Conservation (phyloP, 352 stramenopile genomes). For the Globisporangium carolinianum region DNA sequence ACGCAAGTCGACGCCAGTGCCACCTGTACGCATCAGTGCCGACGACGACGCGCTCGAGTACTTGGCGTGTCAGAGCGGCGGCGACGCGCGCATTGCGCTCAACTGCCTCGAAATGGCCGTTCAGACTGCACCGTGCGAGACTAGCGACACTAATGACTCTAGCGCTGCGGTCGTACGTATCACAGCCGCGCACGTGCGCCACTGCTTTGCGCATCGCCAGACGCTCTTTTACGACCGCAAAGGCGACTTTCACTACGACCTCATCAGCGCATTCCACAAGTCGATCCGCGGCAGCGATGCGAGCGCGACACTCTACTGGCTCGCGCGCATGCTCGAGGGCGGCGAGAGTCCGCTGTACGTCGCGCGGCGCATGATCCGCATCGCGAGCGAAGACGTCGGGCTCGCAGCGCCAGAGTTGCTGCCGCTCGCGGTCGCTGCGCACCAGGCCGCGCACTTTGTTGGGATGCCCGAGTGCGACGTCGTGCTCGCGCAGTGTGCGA, state of each 20-base stretch:
- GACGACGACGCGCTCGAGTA: slow-evolving; percentile 32
- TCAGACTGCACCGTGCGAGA: slow-evolving; percentile 32
- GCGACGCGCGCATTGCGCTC: slow-evolving; percentile 72
- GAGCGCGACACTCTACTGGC: slow-evolving; percentile 79
- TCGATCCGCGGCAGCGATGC: slow-evolving; percentile 78
- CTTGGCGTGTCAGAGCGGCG: slow-evolving; percentile 63
- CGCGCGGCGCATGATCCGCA: slow-evolving; percentile 70
- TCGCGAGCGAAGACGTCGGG: slow-evolving; percentile 82
- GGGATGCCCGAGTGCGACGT: slow-evolving; percentile 86
- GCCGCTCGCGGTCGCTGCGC: slow-evolving; percentile 55
- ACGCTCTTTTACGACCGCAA: slow-evolving; percentile 82
- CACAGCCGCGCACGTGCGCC: slow-evolving; percentile 54
- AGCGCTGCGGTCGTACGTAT: slow-evolving; percentile 16
- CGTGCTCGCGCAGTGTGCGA: slow-evolving; percentile 71
- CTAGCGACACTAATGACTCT: not conserved
- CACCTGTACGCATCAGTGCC: no score
- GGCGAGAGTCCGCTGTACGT: slow-evolving; percentile 83
- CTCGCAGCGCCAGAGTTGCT: slow-evolving; percentile 65
- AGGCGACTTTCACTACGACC: slow-evolving; percentile 83
- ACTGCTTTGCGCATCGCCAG: slow-evolving; percentile 67
- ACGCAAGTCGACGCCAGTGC: slow-evolving; percentile 46
- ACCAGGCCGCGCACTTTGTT: slow-evolving; percentile 67
- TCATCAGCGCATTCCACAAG: slow-evolving; percentile 83
- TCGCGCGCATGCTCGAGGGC: slow-evolving; percentile 81
- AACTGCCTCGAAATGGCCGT: slow-evolving; percentile 81